A percentile compares a stretch with the other conserved stretches of the same genome.
These are phyloP conservation scores for Samsoniella hepiali DNA, from an alignment of 2,329 filamentous ascomycete species.

Conservation along the genomic window DNA sequence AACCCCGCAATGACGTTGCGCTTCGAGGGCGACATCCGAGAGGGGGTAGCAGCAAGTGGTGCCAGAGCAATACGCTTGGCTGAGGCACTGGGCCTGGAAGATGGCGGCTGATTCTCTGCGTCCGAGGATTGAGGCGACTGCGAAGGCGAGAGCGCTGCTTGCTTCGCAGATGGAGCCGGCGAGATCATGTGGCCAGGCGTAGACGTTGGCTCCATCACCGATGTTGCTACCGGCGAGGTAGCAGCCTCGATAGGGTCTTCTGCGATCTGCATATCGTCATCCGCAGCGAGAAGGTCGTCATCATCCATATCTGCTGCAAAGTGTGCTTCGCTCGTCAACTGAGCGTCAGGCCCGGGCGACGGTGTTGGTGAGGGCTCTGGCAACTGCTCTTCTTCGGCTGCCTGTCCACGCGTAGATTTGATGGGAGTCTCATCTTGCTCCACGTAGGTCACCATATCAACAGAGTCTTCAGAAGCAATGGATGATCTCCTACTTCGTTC, in stretches of 20 bases:
- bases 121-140: conserved; percentile 74
- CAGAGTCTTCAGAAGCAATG: conserved; percentile 14
- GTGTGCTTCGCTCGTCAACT: conserved; percentile 17
- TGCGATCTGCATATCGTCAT: conserved; percentile 17
- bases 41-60: conserved; percentile 46
- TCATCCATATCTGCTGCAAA: conserved; percentile 10
- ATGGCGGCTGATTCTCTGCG: conserved; percentile 75
- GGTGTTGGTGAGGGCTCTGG: conserved; percentile 18
- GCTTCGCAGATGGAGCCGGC: conserved; percentile 48
- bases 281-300: conserved; percentile 7
- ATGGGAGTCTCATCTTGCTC: conserved; percentile 21
- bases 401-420: conserved; percentile 27
- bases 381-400: conserved; percentile 7
- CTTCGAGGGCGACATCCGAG: conserved; percentile 58
- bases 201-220: conserved; percentile 33
- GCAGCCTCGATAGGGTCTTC: conserved; percentile 18
- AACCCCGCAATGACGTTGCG: conserved; percentile 54
- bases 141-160: conserved; percentile 58
- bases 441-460: conserved; percentile 12
- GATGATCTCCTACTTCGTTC: neutral
- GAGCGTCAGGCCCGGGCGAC: conserved; percentile 20
- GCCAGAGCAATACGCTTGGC: conserved; percentile 47
- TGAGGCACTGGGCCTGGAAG: conserved; percentile 52
- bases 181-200: conserved; percentile 43
- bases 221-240: conserved; percentile 12